Conservation (phyloP, 441 rosid genomes). For the Mallotus repandus region DNA sequence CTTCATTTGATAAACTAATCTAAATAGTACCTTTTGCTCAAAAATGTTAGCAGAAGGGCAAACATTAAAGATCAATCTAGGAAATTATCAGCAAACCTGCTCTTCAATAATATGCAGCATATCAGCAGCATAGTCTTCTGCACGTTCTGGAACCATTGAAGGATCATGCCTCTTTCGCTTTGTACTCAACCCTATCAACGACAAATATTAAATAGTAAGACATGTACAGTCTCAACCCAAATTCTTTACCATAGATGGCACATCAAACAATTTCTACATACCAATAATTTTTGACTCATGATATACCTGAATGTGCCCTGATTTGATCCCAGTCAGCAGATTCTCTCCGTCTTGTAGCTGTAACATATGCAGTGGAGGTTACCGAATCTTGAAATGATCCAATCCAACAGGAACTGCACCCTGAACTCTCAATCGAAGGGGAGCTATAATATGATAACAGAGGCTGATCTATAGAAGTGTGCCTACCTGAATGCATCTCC, state of each 20-base stretch:
- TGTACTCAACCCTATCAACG: not conserved
- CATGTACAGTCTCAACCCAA: not conserved
- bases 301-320: constrained; percentile 1
- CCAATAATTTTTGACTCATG: not conserved
- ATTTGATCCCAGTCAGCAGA: not conserved
- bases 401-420: not conserved
- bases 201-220: not conserved
- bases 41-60: not conserved
- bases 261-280: not conserved
- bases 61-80: not conserved
- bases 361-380: too few species aligned
- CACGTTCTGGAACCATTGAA: constrained; percentile 8
- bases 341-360: not conserved
- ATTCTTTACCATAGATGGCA: not conserved
- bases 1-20: not conserved
- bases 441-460: not conserved
- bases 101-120: constrained; percentile 3
- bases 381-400: too few species aligned
- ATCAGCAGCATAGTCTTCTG: not conserved
- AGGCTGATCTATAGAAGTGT: not conserved
- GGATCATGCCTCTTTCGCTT: not conserved
- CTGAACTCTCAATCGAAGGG: not conserved
- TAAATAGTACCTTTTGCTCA: not conserved
- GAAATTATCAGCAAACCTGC: constrained; percentile 1
- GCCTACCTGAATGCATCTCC: constrained; percentile 7